Base-by-base conservation (phyloP, 371 early-diverging fungal species). In the Mortierella sp. region DNA sequence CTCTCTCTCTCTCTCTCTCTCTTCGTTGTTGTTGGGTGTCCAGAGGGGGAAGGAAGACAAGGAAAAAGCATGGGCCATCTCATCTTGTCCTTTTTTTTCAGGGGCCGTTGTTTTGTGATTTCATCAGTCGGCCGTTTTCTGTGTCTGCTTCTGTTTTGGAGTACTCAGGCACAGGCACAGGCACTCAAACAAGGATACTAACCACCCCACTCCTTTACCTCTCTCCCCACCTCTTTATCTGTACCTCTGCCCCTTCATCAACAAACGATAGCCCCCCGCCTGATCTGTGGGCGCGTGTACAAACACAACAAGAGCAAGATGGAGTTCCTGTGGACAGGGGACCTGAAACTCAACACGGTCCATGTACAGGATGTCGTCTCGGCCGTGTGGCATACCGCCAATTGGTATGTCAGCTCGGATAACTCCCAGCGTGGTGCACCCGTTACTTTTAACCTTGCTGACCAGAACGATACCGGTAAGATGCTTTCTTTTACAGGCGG, bases 251-350 rank as follows among this genome's bases (percentile, higher is more conserved):
- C n/a, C n/a, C n/a, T n/a, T n/a, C n/a, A n/a, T n/a, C n/a, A n/a
- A n/a, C 79, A 16, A 74, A 83, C 51, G n/a, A n/a, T n/a, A 89
- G 97, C 97, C 31, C 97, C 98, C 48, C 95, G 98, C 64, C 88
- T 98, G 75, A 96, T 98, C 71, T 94, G 96, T 64, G 98, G 96
- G 50, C 95, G 95, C 51, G 95, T 98, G n/a, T 97, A 97, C 88
- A 89, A 95, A 75, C 92, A 94, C 34, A 82, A 95, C 28, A 89
- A 92, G 50, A 95, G 96, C 80, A 94, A 95, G 82, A 97, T 98
- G 98, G 96, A 95, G 64, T 89, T 96, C 28, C 89, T 98, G 64
- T 98, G 98, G 98, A 95, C 95, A 19, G 95, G 95, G 73, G 97
- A 96, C 75, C 88, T 97, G 61, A 94, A 93, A 82, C 90, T 98